Evolutionary conservation across 2,329 filamentous ascomycete species (phyloP).

Genomic region (Ophiostoma sp.): DNA sequence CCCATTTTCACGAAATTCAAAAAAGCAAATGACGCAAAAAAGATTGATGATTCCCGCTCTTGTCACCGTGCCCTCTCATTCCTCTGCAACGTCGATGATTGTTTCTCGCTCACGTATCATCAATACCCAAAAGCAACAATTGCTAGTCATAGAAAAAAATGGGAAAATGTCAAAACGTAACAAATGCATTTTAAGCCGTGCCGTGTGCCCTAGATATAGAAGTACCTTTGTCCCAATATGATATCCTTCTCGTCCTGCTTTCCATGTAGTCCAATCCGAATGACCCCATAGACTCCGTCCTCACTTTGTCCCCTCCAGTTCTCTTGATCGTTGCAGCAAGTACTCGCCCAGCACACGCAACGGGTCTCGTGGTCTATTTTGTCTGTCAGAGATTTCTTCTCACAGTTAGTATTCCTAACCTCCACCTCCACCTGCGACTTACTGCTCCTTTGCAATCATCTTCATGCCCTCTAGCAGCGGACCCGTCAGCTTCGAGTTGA

Average conservation of each 20-base stretch:
- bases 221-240: background rate
- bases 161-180: slow-evolving; percentile 10
- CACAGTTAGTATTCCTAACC: too few species aligned
- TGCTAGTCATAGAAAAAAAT: slow-evolving; percentile 20
- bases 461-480: slow-evolving; percentile 75
- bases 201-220: background rate
- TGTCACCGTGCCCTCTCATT: background rate
- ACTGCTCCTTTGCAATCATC: slow-evolving; percentile 69
- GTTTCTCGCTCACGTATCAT: background rate
- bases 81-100: background rate
- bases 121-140: background rate
- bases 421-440: slow-evolving; percentile 38
- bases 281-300: background rate
- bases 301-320: slow-evolving; percentile 51
- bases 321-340: slow-evolving; percentile 66
- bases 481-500: slow-evolving; percentile 70
- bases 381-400: background rate
- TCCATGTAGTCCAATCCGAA: background rate
- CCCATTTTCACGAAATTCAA: background rate
- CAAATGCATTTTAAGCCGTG: background rate
- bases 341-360: slow-evolving; percentile 70
- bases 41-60: slow-evolving; percentile 3
- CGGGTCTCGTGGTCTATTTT: slow-evolving; percentile 63
- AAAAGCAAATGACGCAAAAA: slow-evolving; percentile 16
- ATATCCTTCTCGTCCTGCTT: background rate